Evolutionary conservation across 345 rosid species (phyloP).

Genomic region (Diplotaxis tenuifolia): DNA sequence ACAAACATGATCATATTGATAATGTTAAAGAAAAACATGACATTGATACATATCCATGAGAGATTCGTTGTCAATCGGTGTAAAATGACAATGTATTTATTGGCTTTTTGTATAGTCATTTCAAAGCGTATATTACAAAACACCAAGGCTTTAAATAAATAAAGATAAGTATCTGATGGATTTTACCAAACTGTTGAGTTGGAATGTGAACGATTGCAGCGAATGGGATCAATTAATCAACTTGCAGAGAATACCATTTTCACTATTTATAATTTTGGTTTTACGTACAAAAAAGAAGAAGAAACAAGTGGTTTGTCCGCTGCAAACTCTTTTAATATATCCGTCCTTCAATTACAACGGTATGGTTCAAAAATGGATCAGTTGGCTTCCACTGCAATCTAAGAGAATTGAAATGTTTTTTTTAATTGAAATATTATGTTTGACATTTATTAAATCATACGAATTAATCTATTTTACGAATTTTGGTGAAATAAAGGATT

Average conservation of each 20-base stretch:
- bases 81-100: background rate
- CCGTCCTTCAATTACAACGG: background rate
- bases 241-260: background rate
- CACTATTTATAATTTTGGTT: background rate
- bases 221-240: background rate
- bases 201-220: background rate
- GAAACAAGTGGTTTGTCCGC: background rate
- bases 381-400: background rate
- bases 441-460: background rate
- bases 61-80: background rate
- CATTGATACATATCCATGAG: background rate
- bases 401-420: no score
- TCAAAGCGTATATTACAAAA: background rate
- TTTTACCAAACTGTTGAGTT: background rate
- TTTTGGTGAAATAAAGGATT: background rate
- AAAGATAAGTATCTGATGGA: constrained; percentile 1
- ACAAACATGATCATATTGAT: background rate
- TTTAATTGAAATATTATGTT: background rate
- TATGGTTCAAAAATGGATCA: background rate
- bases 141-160: background rate
- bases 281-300: background rate
- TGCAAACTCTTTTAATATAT: background rate
- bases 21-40: background rate
- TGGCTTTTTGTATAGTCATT: background rate
- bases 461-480: background rate